Evolutionary conservation across 2,329 filamentous ascomycete species (phyloP).

Genomic region (Chaetomium sp.): DNA sequence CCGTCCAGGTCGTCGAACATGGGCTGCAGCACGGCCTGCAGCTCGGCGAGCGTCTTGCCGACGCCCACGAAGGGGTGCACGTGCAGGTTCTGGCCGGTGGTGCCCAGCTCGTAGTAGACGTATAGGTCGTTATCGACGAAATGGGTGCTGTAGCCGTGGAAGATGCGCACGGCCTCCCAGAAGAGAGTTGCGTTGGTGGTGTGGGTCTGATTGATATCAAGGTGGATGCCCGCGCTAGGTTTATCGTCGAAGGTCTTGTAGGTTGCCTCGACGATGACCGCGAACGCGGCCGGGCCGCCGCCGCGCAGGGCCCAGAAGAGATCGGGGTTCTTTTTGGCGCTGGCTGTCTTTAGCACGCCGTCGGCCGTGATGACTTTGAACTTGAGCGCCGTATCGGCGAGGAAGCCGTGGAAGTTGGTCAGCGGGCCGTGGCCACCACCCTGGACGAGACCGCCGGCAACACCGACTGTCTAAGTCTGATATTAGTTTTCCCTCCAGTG

Average conservation of each 20-base stretch:
- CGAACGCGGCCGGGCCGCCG: constrained; percentile 56
- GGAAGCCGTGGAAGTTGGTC: constrained; percentile 47
- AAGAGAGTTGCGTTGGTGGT: constrained; percentile 46
- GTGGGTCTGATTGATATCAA: constrained; percentile 44
- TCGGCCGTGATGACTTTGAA: constrained; percentile 52
- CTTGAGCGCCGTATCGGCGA: constrained; percentile 54
- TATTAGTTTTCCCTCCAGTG: neutral
- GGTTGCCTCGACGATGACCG: constrained; percentile 50
- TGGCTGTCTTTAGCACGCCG: constrained; percentile 48
- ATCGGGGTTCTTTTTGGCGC: constrained; percentile 48
- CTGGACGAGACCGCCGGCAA: constrained; percentile 63
- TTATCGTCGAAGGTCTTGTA: constrained; percentile 55
- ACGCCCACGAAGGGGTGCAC: constrained; percentile 45
- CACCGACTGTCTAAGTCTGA: constrained; percentile 52
- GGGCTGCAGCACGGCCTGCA: constrained; percentile 42
- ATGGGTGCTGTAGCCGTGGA: constrained; percentile 47
- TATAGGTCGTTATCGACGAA: constrained; percentile 48
- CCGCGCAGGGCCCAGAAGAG: constrained; percentile 60
- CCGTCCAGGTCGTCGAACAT: constrained; percentile 41
- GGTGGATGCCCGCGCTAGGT: constrained; percentile 46
- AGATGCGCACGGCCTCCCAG: constrained; percentile 52
- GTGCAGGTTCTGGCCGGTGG: constrained; percentile 44
- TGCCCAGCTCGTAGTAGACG: constrained; percentile 48
- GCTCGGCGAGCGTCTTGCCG: constrained; percentile 42
- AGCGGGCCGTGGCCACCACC: constrained; percentile 59